Evolutionary conservation across 2,329 filamentous ascomycete genomes (phyloP).

Genomic region (Calonectria crousiana): DNA sequence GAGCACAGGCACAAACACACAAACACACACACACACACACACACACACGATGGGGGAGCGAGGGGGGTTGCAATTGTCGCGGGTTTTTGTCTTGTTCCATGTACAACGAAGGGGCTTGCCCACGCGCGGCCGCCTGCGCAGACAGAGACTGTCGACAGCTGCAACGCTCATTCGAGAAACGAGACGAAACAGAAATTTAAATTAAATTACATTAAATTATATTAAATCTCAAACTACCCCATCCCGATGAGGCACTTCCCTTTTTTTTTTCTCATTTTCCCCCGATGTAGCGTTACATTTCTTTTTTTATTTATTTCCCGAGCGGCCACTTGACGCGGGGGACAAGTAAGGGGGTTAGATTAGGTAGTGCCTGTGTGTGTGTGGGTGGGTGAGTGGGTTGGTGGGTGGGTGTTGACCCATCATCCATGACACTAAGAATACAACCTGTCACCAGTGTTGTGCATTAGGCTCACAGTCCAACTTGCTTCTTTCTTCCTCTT

Average conservation of each 20-base stretch:
- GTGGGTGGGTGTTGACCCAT: not conserved
- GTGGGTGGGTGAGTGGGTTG: too few species aligned
- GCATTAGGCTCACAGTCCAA: not conserved
- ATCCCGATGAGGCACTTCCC: not conserved
- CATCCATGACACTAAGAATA: too few species aligned
- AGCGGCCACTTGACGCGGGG: not conserved
- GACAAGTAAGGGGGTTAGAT: not conserved
- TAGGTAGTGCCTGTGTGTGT: not conserved
- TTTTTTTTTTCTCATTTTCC: not conserved
- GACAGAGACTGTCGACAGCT: not conserved
- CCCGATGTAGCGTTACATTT: conserved; percentile 1
- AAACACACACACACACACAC: too few species aligned
- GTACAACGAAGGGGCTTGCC: not conserved
- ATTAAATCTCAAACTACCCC: not conserved
- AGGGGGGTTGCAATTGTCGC: not conserved
- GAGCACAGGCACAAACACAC: not conserved
- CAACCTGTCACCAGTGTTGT: not conserved
- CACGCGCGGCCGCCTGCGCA: not conserved
- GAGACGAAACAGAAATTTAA: not conserved
- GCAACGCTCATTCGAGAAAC: not conserved
- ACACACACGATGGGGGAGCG: too few species aligned
- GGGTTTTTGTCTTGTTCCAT: not conserved
- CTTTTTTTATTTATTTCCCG: not conserved
- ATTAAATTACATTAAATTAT: not conserved
- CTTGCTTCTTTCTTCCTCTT: not conserved